These are phyloP conservation scores for Xylariaceae sp. DNA, from an alignment of 2,329 filamentous ascomycete genomes.

Conservation along the genomic window DNA sequence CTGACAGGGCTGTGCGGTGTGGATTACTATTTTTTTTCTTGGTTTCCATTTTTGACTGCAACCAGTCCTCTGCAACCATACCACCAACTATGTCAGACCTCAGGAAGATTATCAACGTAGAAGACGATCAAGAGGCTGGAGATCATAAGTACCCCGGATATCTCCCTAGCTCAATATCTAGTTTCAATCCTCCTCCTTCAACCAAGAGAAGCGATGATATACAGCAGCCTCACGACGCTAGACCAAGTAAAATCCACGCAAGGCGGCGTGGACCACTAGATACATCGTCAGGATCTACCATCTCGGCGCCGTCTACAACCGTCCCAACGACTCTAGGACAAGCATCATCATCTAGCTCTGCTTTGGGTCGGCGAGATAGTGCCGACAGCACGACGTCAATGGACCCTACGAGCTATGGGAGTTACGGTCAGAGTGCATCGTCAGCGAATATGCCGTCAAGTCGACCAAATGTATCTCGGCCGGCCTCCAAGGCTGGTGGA, in stretches of 20 bases:
- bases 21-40: slow-evolving; percentile 30
- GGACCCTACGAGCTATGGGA: slow-evolving; percentile 37
- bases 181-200: slow-evolving; percentile 34
- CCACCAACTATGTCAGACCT: slow-evolving; percentile 47
- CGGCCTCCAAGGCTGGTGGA: slow-evolving; percentile 39
- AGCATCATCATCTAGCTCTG: slow-evolving; percentile 24
- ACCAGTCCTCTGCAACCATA: slow-evolving; percentile 11
- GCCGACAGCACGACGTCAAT: slow-evolving; percentile 48
- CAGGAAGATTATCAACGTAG: slow-evolving; percentile 54
- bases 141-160: slow-evolving; percentile 43
- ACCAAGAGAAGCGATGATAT: slow-evolving; percentile 39
- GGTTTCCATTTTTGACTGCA: slow-evolving; percentile 30
- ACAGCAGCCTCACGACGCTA: slow-evolving; percentile 32
- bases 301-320: slow-evolving; percentile 23
- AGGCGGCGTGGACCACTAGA: slow-evolving; percentile 34
- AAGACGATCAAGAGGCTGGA: slow-evolving; percentile 42
- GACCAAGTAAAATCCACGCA: slow-evolving; percentile 32
- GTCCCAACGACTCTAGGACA: slow-evolving; percentile 8
- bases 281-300: slow-evolving; percentile 29
- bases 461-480: slow-evolving; percentile 20
- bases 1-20: slow-evolving; percentile 28
- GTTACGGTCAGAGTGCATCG: slow-evolving; percentile 34
- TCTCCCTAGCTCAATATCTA: slow-evolving; percentile 34
- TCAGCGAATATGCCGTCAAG: slow-evolving; percentile 30
- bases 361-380: slow-evolving; percentile 36